Percentiles rank a stretch among this genome's conserved stretches.
These are phyloP conservation scores for Schoenoplectus tabernaemontani DNA, from an alignment of 202 grass and related monocot species.

Conservation along the genomic window DNA sequence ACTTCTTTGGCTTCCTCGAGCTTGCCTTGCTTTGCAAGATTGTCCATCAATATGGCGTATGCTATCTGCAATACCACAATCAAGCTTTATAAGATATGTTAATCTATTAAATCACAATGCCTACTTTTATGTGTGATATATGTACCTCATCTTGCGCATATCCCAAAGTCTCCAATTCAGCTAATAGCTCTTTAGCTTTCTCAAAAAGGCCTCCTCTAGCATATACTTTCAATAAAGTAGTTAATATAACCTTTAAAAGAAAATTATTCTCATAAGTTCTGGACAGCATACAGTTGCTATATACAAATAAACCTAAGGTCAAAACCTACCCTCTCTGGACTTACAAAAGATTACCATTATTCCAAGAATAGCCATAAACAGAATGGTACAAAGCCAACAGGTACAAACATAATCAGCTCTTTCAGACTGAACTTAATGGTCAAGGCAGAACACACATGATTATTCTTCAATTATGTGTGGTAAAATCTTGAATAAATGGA, in stretches of 20 bases:
- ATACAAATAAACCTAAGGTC: not conserved
- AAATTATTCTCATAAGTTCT: constrained; percentile 13
- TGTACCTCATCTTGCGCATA: constrained; percentile 88
- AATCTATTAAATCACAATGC: not conserved
- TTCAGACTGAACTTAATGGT: not conserved
- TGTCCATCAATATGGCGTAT: constrained; percentile 88
- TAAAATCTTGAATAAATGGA: constrained; percentile 13
- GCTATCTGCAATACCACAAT: constrained; percentile 50
- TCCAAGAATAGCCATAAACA: not conserved
- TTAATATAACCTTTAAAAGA: constrained; percentile 69
- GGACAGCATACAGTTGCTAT: constrained; percentile 7
- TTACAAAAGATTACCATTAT: not conserved
- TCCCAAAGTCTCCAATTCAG: constrained; percentile 64
- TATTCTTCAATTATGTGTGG: not conserved
- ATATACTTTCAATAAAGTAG: constrained; percentile 93
- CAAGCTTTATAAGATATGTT: constrained; percentile 5
- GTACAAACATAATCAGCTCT: not conserved
- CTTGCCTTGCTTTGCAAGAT: constrained; percentile 74
- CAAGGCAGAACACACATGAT: not conserved
- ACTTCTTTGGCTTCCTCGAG: constrained; percentile 48
- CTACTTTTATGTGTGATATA: not conserved
- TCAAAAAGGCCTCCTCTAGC: constrained; percentile 86
- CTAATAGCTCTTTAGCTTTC: constrained; percentile 64
- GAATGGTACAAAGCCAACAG: not conserved
- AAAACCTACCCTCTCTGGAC: not conserved